Percentiles rank a stretch among this genome's conserved stretches.
phyloP scores from a whole-genome alignment of 2,329 filamentous ascomycete species.

The Madurella fahalii region DNA sequence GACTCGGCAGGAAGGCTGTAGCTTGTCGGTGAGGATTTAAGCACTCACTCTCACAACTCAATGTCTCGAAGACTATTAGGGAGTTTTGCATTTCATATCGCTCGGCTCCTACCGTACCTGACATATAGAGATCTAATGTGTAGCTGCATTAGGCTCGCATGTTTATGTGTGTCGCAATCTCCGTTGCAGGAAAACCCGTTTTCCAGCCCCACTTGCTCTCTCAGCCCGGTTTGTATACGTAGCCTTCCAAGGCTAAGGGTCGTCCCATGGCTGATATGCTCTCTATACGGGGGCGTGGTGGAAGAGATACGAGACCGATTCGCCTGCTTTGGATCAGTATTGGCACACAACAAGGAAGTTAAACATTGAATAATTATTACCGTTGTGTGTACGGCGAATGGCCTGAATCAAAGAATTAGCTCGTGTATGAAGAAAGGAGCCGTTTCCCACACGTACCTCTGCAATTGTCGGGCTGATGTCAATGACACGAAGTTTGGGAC shows the following conservation, averaged over 20 bases:
- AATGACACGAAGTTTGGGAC: slow-evolving; percentile 80
- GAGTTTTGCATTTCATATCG: neutral
- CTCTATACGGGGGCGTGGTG: slow-evolving; percentile 56
- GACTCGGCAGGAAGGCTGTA: no score
- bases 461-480: slow-evolving; percentile 82
- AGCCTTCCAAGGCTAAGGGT: neutral
- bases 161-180: neutral
- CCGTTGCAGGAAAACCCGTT: neutral
- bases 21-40: no score
- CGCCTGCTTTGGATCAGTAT: slow-evolving; percentile 46
- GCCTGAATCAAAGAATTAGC: slow-evolving; percentile 40
- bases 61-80: neutral
- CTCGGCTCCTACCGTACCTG: slow-evolving; percentile 2
- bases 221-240: neutral
- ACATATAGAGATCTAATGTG: neutral
- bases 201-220: neutral
- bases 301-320: slow-evolving; percentile 63
- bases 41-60: no score
- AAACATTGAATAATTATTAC: slow-evolving; percentile 3
- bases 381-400: slow-evolving; percentile 56
- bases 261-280: neutral
- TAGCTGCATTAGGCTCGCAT: neutral
- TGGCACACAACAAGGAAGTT: neutral
- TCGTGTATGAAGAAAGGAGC: neutral
- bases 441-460: slow-evolving; percentile 39